Conservation (phyloP, 768 basidiomycete species). For the Tricholoma flavovirens region DNA sequence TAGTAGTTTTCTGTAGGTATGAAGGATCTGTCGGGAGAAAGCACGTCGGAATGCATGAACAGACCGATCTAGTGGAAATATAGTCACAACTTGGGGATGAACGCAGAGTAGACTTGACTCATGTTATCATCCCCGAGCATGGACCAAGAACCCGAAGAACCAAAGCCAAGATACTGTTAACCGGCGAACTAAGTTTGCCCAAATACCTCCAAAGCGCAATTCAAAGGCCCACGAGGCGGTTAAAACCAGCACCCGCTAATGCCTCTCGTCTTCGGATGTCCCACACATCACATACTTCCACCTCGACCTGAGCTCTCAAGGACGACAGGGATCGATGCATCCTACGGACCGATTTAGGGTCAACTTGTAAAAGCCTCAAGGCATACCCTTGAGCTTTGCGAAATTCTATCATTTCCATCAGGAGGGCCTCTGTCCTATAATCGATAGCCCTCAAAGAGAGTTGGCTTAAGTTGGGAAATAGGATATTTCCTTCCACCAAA, state of each 20-base stretch:
- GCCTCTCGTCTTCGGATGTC: not conserved
- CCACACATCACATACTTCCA: not conserved
- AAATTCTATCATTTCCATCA: not conserved
- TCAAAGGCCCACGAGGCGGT: not conserved
- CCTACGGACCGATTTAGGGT: not conserved
- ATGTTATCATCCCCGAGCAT: no score
- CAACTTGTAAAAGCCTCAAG: not conserved
- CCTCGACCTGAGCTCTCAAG: not conserved
- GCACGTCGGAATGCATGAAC: no score
- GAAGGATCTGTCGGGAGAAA: no score
- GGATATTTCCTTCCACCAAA: not conserved
- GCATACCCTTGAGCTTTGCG: not conserved
- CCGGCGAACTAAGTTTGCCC: no score
- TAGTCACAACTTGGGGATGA: no score
- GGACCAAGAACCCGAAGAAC: no score
- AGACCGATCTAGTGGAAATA: no score
- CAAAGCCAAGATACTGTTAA: no score
- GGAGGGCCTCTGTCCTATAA: not conserved
- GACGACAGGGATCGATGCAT: not conserved
- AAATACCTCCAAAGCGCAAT: no score
- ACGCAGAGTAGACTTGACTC: no score
- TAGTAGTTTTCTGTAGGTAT: no score
- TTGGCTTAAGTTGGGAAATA: not conserved
- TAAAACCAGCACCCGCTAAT: not conserved
- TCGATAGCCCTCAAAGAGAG: not conserved